These are phyloP conservation scores for Ophiostoma novo-ulmi DNA, from an alignment of 2,329 filamentous ascomycete species.

Conservation along the genomic window DNA sequence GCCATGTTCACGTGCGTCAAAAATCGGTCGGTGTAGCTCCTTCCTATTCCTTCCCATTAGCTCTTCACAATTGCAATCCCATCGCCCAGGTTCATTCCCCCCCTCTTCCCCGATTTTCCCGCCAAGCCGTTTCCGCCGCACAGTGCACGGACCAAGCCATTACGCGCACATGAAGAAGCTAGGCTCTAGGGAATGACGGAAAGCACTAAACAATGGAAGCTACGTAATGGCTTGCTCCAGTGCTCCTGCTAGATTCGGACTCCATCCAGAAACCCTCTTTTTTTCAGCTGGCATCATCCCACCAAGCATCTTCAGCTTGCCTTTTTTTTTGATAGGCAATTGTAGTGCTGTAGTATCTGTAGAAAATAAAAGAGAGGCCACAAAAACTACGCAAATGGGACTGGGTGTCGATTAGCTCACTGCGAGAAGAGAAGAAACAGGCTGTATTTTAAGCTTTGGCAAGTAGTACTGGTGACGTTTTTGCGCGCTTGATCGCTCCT, in stretches of 20 bases:
- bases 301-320: background rate
- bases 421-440: background rate
- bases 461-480: slow-evolving; percentile 10
- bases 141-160: slow-evolving; percentile 13
- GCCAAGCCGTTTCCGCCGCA: slow-evolving; percentile 16
- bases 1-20: slow-evolving; percentile 13
- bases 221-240: slow-evolving; percentile 14
- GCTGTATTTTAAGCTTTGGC: background rate
- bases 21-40: background rate
- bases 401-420: background rate
- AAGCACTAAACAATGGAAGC: background rate
- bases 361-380: background rate
- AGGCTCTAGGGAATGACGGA: background rate
- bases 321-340: background rate
- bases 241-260: slow-evolving; percentile 11
- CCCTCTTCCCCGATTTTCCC: background rate
- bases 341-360: background rate
- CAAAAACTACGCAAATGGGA: background rate
- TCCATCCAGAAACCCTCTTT: slow-evolving; percentile 3
- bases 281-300: slow-evolving; percentile 23
- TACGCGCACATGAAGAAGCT: background rate
- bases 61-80: background rate
- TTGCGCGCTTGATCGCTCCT: background rate
- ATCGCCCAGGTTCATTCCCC: background rate
- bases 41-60: background rate